Percentiles rank a stretch among this genome's conserved stretches.
These are phyloP conservation scores for Didymella lethalis DNA, from an alignment of 2,329 filamentous ascomycete species.

Conservation along the genomic window DNA sequence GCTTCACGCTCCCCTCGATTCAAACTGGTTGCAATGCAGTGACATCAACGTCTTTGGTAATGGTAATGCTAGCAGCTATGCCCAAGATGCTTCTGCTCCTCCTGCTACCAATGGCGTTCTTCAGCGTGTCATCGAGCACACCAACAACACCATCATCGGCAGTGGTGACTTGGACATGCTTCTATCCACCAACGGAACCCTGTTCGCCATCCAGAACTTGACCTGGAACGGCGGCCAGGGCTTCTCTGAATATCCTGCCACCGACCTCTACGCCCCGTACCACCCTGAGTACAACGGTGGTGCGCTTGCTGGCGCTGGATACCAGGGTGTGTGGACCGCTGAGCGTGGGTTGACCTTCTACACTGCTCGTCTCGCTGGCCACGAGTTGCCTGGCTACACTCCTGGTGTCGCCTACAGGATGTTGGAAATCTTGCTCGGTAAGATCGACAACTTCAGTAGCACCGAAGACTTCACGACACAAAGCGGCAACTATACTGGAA, in stretches of 20 bases:
- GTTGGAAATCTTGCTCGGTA: constrained; percentile 54
- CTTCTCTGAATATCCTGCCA: constrained; percentile 53
- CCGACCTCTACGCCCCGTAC: constrained; percentile 55
- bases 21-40: constrained; percentile 55
- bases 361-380: constrained; percentile 52
- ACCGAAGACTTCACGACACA: constrained; percentile 48
- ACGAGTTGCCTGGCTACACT: constrained; percentile 55
- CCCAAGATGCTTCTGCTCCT: constrained; percentile 48
- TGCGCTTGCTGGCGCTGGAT: constrained; percentile 51
- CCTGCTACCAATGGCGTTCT: constrained; percentile 55
- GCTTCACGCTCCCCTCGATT: constrained; percentile 56
- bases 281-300: constrained; percentile 54
- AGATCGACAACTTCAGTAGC: constrained; percentile 49
- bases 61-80: constrained; percentile 32
- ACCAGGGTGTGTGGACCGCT: constrained; percentile 52
- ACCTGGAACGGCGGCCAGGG: constrained; percentile 61
- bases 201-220: constrained; percentile 63
- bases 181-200: constrained; percentile 60
- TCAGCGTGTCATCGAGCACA: constrained; percentile 59
- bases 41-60: constrained; percentile 54
- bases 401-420: constrained; percentile 54
- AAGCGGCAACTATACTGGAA: constrained; percentile 44
- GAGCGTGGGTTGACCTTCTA: constrained; percentile 59
- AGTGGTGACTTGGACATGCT: constrained; percentile 59
- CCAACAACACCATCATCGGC: constrained; percentile 61